Evolutionary conservation across 129 eudicot genomes (phyloP), one percentile per base, ranked within the genome.

Genomic region (Centella asiatica): DNA sequence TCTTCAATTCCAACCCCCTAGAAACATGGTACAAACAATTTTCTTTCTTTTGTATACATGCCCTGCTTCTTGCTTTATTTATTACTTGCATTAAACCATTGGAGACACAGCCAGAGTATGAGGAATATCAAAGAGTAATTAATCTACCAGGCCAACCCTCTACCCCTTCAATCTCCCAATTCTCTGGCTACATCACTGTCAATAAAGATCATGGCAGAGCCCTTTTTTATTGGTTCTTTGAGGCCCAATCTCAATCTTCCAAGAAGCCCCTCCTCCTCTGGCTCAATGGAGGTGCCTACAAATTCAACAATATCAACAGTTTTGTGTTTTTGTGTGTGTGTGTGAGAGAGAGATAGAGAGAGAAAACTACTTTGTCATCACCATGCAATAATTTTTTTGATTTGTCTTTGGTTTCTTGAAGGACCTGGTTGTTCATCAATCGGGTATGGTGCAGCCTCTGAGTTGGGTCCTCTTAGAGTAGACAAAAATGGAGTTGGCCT

Each of bases 371-470:
- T n/a, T n/a, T n/a, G n/a, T n/a, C n/a, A n/a, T n/a, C n/a, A n/a
- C n/a, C n/a, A n/a, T n/a, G n/a, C n/a, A n/a, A n/a, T n/a, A n/a
- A n/a, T n/a, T n/a, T n/a, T n/a, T n/a, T n/a, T n/a, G n/a, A n/a
- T n/a, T n/a, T 18, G 13, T 12, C 8, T 7, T 57, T 28, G 27
- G 9, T 48, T 23, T 68, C 20, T 60, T 50, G 61, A 20, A 90
- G 97, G 95, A 49, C 97, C 97, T 42, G 97, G 95, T 17, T 90
- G 97, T 57, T 90, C 97, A 45, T 90, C 95, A 14, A 52, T 90
- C 14, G 97, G 95, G 67, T 86, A 83, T 57, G 97, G 97, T 26
- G 82, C 83, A 44, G 83, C 82, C 73, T 76, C 69, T 71, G 97
- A 90, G 64, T 77, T 81, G 72, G 97, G 97, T 4, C 97, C 97